Base-by-base conservation (phyloP, 2,329 filamentous ascomycete species). In the Didymella lethalis region DNA sequence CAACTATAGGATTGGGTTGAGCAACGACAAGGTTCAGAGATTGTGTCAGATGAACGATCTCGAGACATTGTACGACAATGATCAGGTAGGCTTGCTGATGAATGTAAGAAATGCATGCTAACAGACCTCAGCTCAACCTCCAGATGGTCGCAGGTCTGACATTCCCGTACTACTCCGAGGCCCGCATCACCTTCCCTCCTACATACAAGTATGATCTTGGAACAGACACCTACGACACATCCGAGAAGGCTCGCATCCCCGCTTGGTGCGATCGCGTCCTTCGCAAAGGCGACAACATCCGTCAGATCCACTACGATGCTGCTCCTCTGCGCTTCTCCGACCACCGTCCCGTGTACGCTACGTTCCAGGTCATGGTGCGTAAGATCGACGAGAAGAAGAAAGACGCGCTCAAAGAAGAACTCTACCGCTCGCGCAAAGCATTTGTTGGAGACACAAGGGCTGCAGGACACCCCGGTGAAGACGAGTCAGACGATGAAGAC, bases 261-360 rank as follows among this genome's bases (percentile, higher is more conserved):
- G 95, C 95, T 0, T 99, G 95, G 95, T 97, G 93, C 61, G 95
- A 99, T 77, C 90, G 95, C 36, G 90, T 99, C 45, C 80, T 99
- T 8, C 89, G 91, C 59, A 96, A 93, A 79, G 95, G 95, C 7
- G 81, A 86, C 59, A 93, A 92, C 66, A 84, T 99, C 34, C 88
- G 88, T 41, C 95, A 98, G 74, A 82, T 90, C 11, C 85, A 90
- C 31, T 99, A 99, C 77, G 86, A 91, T 70, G 89, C 86, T 52
- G 93, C 93, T 3, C 88, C 92, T 29, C 82, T 99, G 34, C 86
- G 85, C 12, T 97, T 98, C 75, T 99, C 95, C 0, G 95, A 99
- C 72, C 95, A 99, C 76, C 86, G 93, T n/a, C 95, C 95, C 2
- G 94, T 99, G 0, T 97, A 92, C 77, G 93, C 92, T 12, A 87